Percentiles rank a stretch among this genome's conserved stretches.
Evolutionary conservation across 73 alveolate species (phyloP).

Genomic region (Paramecium bursaria): DNA sequence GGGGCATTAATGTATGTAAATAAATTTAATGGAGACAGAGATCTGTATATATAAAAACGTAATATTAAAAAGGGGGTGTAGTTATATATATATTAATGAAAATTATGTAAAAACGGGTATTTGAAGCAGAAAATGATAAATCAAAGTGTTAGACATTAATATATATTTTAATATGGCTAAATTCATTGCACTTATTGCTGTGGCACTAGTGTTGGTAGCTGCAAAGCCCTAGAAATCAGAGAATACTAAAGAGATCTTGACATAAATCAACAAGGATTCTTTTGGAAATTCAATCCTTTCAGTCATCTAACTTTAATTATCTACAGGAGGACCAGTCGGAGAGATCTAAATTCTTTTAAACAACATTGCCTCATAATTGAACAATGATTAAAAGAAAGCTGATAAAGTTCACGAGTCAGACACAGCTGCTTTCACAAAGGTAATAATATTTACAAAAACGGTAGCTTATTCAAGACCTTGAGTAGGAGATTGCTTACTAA

Average conservation of each 20-base stretch:
- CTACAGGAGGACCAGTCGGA: slow-evolving; percentile 62
- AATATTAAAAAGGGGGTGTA: too few relatives aligned
- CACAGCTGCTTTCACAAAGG: slow-evolving; percentile 38
- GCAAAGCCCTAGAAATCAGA: slow-evolving; percentile 10
- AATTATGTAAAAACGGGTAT: too few relatives aligned
- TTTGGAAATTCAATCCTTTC: slow-evolving; percentile 59
- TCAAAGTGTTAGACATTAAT: too few relatives aligned
- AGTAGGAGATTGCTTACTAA: slow-evolving; percentile 31
- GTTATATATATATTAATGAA: too few relatives aligned
- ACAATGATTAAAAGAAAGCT: slow-evolving; percentile 56
- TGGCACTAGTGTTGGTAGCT: slow-evolving; percentile 32
- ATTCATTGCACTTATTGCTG: slow-evolving; percentile 20
- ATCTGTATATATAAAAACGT: too few relatives aligned
- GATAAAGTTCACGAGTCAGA: slow-evolving; percentile 56
- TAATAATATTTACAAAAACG: too few relatives aligned
- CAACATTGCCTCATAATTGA: slow-evolving; percentile 59
- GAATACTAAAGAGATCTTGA: slow-evolving; percentile 19
- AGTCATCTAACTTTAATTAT: slow-evolving; percentile 27
- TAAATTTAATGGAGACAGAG: too few relatives aligned
- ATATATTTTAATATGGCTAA: slow-evolving; percentile 31
- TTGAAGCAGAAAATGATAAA: too few relatives aligned
- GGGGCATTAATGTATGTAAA: too few relatives aligned
- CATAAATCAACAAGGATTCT: slow-evolving; percentile 44
- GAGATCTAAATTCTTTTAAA: slow-evolving; percentile 52
- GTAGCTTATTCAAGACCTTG: slow-evolving; percentile 26